These are phyloP conservation scores for Jimgerdemannia lactiflua DNA, from an alignment of 192 early-diverging fungal species.

Conservation along the genomic window DNA sequence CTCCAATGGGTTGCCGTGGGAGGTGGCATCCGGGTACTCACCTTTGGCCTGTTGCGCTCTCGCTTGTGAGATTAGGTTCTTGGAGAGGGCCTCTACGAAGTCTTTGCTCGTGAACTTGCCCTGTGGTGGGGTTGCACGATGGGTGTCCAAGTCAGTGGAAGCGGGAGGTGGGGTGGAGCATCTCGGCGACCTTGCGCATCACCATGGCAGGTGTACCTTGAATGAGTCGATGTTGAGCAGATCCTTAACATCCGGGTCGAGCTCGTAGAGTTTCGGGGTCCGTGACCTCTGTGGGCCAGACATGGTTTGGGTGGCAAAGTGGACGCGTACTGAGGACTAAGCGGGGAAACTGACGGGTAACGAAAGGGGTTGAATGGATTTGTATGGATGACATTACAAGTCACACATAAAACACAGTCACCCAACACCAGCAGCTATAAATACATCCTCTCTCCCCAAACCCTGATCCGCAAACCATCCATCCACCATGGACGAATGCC, in stretches of 20 bases:
- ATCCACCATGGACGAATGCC: no score
- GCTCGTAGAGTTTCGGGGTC: conserved; percentile 34
- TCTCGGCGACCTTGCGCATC: no score
- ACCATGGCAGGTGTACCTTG: conserved; percentile 27
- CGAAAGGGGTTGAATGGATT: no score
- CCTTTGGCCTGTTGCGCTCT: conserved; percentile 4
- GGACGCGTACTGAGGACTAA: neutral
- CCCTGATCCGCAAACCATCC: no score
- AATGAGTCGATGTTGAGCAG: conserved; percentile 43
- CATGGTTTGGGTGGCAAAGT: neutral
- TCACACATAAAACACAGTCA: no score
- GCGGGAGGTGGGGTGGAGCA: no score
- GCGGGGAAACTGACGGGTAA: neutral
- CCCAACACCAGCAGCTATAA: no score
- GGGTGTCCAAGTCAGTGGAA: no score
- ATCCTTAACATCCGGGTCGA: conserved; percentile 38
- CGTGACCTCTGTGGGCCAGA: conserved; percentile 10
- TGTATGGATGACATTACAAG: no score
- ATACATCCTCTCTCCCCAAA: no score
- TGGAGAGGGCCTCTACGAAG: conserved; percentile 42
- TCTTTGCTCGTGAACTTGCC: conserved; percentile 49
- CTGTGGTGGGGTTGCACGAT: conserved; percentile 17
- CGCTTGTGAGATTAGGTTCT: conserved; percentile 2
- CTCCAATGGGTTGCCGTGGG: neutral
- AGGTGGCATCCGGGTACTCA: neutral